phyloP scores from a whole-genome alignment of 495 filamentous ascomycete genomes.

The Penicillium cosmopolitanum region DNA sequence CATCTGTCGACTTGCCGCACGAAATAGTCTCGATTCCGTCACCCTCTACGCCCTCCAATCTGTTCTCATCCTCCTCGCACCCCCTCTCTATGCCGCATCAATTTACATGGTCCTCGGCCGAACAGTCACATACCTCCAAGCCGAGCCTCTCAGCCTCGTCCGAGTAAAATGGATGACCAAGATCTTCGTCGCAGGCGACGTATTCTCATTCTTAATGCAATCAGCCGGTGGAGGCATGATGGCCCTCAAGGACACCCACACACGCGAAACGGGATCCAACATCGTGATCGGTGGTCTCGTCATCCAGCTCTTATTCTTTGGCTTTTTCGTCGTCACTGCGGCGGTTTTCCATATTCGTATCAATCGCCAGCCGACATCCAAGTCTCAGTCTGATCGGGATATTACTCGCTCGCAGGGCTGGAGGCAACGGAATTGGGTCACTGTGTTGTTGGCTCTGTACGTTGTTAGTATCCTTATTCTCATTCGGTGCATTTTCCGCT shows the following conservation, averaged over 20 bases:
- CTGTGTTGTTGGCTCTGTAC: conserved; percentile 57
- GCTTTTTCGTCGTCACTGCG: conserved; percentile 45
- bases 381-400: conserved; percentile 18
- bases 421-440: conserved; percentile 49
- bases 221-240: conserved; percentile 31
- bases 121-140: conserved; percentile 49
- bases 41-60: conserved; percentile 44
- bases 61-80: conserved; percentile 49
- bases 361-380: conserved; percentile 20
- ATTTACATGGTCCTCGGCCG: conserved; percentile 65
- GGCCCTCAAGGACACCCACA: conserved; percentile 13
- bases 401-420: conserved; percentile 15
- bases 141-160: conserved; percentile 36
- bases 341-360: conserved; percentile 44
- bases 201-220: conserved; percentile 39
- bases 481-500: conserved; percentile 62
- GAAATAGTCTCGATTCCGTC: conserved; percentile 29
- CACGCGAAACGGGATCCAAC: conserved; percentile 36
- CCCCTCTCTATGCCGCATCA: conserved; percentile 57
- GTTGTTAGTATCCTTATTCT: conserved; percentile 57
- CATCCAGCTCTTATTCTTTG: conserved; percentile 50
- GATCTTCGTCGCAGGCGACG: conserved; percentile 44
- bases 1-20: conserved; percentile 50
- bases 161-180: conserved; percentile 36
- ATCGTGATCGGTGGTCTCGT: conserved; percentile 49